A percentile compares a stretch with the other conserved stretches of the same genome.
phyloP scores from a whole-genome alignment of 805 yeast species.

The Kodamaea laetipori region DNA sequence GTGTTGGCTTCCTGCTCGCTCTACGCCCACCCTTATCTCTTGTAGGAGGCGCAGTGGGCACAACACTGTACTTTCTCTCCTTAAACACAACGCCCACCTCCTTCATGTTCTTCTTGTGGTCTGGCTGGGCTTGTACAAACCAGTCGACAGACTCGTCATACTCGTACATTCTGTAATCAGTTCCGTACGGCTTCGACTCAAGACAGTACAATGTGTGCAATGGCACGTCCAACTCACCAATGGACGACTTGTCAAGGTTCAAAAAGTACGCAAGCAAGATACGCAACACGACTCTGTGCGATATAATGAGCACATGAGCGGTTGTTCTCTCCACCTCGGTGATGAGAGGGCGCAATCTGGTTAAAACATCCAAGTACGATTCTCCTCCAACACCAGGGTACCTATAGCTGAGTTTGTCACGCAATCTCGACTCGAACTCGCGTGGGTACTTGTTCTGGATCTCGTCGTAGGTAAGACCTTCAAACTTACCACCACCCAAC shows the following conservation, averaged over 20 bases:
- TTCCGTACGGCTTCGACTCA: constrained; percentile 94
- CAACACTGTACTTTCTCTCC: constrained; percentile 70
- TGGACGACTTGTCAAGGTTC: constrained; percentile 75
- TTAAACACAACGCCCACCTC: constrained; percentile 71
- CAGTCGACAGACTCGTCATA: constrained; percentile 77
- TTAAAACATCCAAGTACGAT: constrained; percentile 89
- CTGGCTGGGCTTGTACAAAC: constrained; percentile 67
- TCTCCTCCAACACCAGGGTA: constrained; percentile 99
- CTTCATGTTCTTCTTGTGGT: constrained; percentile 59
- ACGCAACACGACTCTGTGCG: constrained; percentile 90
- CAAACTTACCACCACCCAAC: constrained; percentile 89
- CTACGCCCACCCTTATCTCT: constrained; percentile 10
- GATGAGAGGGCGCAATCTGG: constrained; percentile 83
- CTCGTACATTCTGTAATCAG: constrained; percentile 88
- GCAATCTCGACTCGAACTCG: constrained; percentile 75
- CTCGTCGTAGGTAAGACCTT: constrained; percentile 90
- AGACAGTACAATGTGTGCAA: constrained; percentile 86
- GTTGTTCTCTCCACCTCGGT: constrained; percentile 91
- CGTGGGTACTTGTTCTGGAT: constrained; percentile 71
- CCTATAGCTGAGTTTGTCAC: constrained; percentile 79
- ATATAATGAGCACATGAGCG: constrained; percentile 78
- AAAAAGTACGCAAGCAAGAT: constrained; percentile 86
- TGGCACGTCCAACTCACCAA: constrained; percentile 91
- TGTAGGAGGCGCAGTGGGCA: constrained; percentile 71
- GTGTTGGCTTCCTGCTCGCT: constrained; percentile 7